These are phyloP conservation scores for Aspergillus affinis DNA, from an alignment of 495 filamentous ascomycete species.

Conservation along the genomic window DNA sequence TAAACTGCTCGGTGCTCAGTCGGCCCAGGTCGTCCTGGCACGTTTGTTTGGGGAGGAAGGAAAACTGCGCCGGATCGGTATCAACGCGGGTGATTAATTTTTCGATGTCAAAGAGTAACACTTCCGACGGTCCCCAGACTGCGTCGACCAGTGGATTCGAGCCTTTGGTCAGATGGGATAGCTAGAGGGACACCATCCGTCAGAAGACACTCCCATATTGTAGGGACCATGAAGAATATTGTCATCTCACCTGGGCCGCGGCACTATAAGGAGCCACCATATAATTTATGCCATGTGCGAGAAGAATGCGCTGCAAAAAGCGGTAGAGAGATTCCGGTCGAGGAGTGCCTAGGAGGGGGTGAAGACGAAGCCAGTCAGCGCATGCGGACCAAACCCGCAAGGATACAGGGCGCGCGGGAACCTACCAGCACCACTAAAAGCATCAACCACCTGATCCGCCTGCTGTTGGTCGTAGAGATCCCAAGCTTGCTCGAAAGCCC, in stretches of 20 bases:
- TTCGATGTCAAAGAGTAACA: slow-evolving; percentile 82
- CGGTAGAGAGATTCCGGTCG: slow-evolving; percentile 62
- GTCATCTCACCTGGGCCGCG: slow-evolving; percentile 70
- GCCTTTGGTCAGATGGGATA: slow-evolving; percentile 76
- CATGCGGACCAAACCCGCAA: background rate
- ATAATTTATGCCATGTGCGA: slow-evolving; percentile 68
- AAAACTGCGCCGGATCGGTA: slow-evolving; percentile 62
- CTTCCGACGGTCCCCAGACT: slow-evolving; percentile 81
- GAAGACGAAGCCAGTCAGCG: slow-evolving; percentile 22
- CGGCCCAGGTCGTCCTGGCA: slow-evolving; percentile 69
- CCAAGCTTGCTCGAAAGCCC: slow-evolving; percentile 69
- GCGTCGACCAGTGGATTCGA: slow-evolving; percentile 69
- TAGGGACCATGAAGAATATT: no score
- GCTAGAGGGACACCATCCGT: slow-evolving; percentile 45
- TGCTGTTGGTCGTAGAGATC: slow-evolving; percentile 78
- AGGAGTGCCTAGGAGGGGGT: slow-evolving; percentile 48
- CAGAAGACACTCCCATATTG: slow-evolving; percentile 3
- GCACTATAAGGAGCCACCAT: slow-evolving; percentile 89
- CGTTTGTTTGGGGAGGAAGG: slow-evolving; percentile 67
- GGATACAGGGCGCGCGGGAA: background rate
- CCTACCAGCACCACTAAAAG: slow-evolving; percentile 81
- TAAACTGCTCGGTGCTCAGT: slow-evolving; percentile 69
- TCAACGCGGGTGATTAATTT: slow-evolving; percentile 80
- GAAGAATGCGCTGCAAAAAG: slow-evolving; percentile 71
- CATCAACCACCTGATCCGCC: slow-evolving; percentile 73